Conservation (phyloP, 2,329 filamentous ascomycete species). For the Cryphonectria japonica region DNA sequence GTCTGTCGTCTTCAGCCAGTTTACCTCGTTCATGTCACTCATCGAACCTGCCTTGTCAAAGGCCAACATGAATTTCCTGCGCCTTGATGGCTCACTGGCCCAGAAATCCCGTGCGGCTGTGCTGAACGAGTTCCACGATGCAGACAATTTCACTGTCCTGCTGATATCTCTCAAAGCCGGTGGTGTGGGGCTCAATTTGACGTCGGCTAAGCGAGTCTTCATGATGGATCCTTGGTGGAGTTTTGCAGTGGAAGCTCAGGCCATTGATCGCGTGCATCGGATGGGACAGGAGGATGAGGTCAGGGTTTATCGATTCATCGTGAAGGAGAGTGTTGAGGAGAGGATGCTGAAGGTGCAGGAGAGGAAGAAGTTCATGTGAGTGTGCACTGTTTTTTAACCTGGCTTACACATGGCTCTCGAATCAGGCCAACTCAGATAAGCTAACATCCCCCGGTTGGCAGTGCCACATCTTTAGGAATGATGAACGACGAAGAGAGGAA, state of each 20-base stretch:
- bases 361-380: constrained; percentile 92
- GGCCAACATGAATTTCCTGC: constrained; percentile 76
- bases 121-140: constrained; percentile 70
- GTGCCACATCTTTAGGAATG: constrained; percentile 92
- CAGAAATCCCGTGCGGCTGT: constrained; percentile 84
- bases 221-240: constrained; percentile 99
- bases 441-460: constrained; percentile 44
- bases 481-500: constrained; percentile 94
- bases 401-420: background rate
- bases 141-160: constrained; percentile 70
- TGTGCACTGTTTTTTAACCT: constrained; percentile 36
- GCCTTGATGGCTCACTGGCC: constrained; percentile 87
- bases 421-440: constrained; percentile 7
- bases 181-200: constrained; percentile 92
- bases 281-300: constrained; percentile 94
- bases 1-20: constrained; percentile 94
- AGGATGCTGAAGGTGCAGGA: constrained; percentile 94
- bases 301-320: constrained; percentile 84
- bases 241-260: constrained; percentile 94
- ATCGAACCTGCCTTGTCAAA: constrained; percentile 79
- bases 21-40: constrained; percentile 92
- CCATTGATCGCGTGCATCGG: constrained; percentile 94
- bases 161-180: constrained; percentile 86
- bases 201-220: constrained; percentile 84
- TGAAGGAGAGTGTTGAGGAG: constrained; percentile 89